Conservation (phyloP, 169 alveolate species). For the Plasmodium coatneyi region DNA sequence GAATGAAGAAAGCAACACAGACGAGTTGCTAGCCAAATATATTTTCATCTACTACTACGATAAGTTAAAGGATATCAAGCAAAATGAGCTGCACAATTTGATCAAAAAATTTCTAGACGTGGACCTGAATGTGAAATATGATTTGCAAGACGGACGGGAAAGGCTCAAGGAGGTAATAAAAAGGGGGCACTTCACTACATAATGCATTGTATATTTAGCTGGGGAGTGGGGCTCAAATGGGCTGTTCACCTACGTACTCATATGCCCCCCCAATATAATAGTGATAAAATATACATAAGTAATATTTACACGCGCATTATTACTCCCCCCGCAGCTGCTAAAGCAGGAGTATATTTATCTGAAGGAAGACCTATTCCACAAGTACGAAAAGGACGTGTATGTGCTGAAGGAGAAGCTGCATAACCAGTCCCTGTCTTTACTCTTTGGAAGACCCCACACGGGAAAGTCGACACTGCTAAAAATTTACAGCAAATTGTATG, state of each 20-base stretch:
- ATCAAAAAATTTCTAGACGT: constrained; percentile 43
- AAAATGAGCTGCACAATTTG: constrained; percentile 11
- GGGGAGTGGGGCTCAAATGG: not conserved
- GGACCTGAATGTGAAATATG: constrained; percentile 5
- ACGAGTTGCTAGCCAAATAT: constrained; percentile 22
- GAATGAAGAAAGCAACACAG: not conserved
- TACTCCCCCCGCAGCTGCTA: not conserved
- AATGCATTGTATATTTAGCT: not conserved
- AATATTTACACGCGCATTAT: not conserved
- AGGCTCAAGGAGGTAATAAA: constrained; percentile 48
- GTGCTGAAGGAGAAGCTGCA: constrained; percentile 54
- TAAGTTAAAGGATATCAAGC: constrained; percentile 38
- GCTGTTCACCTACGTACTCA: not conserved
- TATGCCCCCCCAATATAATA: not conserved
- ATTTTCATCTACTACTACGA: constrained; percentile 47
- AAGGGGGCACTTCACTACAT: not conserved
- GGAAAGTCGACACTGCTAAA: constrained; percentile 62
- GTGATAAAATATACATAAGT: no score
- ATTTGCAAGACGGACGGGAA: constrained; percentile 5
- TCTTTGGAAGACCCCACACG: constrained; percentile 27
- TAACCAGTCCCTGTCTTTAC: constrained; percentile 23
- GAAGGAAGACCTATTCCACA: constrained; percentile 12
- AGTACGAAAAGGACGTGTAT: constrained; percentile 45
- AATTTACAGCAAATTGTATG: constrained; percentile 47
- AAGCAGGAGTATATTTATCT: constrained; percentile 26